Percentiles rank a stretch among this genome's conserved stretches.
These are phyloP conservation scores for Nitzschia inconspicua DNA, from an alignment of 108 stramenopile genomes.

Conservation along the genomic window DNA sequence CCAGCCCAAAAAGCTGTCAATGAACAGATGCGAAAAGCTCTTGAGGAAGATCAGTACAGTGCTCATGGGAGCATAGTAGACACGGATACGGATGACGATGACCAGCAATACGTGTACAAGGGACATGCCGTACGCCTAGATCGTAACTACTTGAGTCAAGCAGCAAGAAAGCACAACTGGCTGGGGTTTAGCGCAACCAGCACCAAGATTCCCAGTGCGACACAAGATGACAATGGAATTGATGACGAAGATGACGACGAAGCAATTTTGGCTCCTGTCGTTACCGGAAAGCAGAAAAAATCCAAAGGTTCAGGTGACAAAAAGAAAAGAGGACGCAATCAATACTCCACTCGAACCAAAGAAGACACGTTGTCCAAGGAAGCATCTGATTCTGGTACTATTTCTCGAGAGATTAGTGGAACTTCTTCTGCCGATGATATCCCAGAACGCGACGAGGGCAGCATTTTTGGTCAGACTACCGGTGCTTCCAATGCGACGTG, in stretches of 20 bases:
- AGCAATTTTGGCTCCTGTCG: background rate
- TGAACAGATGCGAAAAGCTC: conserved; percentile 79
- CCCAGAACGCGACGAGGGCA: conserved; percentile 71
- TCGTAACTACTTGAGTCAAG: conserved; percentile 36
- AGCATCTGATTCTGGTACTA: background rate
- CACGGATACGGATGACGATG: conserved; percentile 53
- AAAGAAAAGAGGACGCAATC: conserved; percentile 55
- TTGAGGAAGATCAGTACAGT: conserved; percentile 85
- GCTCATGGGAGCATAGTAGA: conserved; percentile 73
- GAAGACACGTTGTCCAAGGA: background rate
- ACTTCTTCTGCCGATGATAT: background rate
- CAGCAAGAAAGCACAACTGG: conserved; percentile 40
- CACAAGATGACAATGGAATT: conserved; percentile 25
- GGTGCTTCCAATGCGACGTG: conserved; percentile 80
- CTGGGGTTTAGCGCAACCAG: conserved; percentile 22
- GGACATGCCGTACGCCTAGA: conserved; percentile 51
- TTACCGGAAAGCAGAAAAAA: background rate
- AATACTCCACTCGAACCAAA: background rate
- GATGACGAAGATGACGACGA: conserved; percentile 34
- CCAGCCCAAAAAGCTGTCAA: conserved; percentile 73
- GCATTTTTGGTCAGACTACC: conserved; percentile 83
- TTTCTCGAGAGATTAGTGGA: background rate
- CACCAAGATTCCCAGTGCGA: background rate
- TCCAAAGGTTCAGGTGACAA: conserved; percentile 49
- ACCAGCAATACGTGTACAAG: conserved; percentile 40